A percentile compares a stretch with the other conserved stretches of the same genome.
These are phyloP conservation scores for Thelonectria rubi DNA, from an alignment of 2,329 filamentous ascomycete species.

Conservation along the genomic window DNA sequence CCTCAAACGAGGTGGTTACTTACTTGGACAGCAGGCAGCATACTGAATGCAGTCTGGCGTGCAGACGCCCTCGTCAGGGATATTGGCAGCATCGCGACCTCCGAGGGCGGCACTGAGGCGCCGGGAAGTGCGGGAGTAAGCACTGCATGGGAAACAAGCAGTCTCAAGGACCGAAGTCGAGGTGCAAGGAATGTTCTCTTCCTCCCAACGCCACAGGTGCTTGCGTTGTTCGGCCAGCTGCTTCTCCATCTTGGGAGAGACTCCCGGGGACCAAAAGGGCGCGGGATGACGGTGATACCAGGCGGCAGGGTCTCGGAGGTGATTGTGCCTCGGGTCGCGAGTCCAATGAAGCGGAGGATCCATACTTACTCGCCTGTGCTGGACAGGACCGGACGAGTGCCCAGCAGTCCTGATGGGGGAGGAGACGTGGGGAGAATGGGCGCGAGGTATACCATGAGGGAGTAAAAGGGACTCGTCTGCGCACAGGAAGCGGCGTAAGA, in stretches of 20 bases:
- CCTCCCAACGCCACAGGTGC: slow-evolving; percentile 32
- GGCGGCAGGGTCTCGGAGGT: slow-evolving; percentile 24
- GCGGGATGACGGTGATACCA: slow-evolving; percentile 27
- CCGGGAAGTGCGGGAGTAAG: slow-evolving; percentile 42
- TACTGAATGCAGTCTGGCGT: slow-evolving; percentile 40
- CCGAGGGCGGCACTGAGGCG: slow-evolving; percentile 37
- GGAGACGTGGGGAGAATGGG: not conserved
- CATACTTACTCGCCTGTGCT: slow-evolving; percentile 39
- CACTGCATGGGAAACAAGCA: slow-evolving; percentile 38
- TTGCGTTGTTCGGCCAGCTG: slow-evolving; percentile 15
- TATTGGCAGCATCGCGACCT: slow-evolving; percentile 30
- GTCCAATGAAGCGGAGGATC: slow-evolving; percentile 36
- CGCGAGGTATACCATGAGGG: not conserved
- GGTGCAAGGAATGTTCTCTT: not conserved
- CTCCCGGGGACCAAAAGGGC: slow-evolving; percentile 22
- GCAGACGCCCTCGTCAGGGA: slow-evolving; percentile 29
- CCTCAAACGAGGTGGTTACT: slow-evolving; percentile 29
- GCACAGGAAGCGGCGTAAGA: slow-evolving; percentile 4
- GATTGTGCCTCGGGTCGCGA: slow-evolving; percentile 22
- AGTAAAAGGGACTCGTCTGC: not conserved
- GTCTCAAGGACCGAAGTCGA: slow-evolving; percentile 25
- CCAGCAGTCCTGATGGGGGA: not conserved
- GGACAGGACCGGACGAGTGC: slow-evolving; percentile 4
- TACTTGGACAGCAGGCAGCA: slow-evolving; percentile 42
- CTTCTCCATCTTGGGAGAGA: slow-evolving; percentile 36